Base-by-base conservation (phyloP, 2,329 filamentous ascomycete genomes). In the Beauveria medogensis region DNA sequence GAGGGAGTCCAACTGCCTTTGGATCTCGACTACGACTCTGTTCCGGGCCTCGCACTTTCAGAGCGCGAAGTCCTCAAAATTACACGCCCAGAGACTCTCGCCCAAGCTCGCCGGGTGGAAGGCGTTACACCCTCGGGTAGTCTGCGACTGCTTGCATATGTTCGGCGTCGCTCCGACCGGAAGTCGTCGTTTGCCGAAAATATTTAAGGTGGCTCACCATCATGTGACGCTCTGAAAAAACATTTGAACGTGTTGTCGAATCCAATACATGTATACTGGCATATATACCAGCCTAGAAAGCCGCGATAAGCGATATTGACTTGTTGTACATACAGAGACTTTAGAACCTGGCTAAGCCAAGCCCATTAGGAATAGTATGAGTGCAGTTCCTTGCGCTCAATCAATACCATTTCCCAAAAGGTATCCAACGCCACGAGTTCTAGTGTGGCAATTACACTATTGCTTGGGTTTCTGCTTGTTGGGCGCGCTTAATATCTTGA, bases 41-140 rank as follows among this genome's bases (percentile, higher is more conserved):
- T 99, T 0, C 78, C 82, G 40, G 92, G 92, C 0, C 77, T 99
- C 57, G 92, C 90, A 60, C 82, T 85, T 43, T 92, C 91, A 62
- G 94, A 97, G 77, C 87, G 84, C 73, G 80, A 84, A 30, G 81
- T 88, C 4, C 78, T 99, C 41, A 81, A 83, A 62, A 77, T 79
- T 2, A 89, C 91, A 1, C 78, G 84, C 56, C 94, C 94, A 0
- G 91, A 95, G 74, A 95, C 85, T 63, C 79, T 99, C 24, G 93
- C 91, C 0, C 94, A 97, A 80, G 93, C 93, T 37, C 81, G 91
- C 54, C 79, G 94, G 16, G 84, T 97, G 12, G 94, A 99, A 73
- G 93, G 93, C 4, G 78, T 88, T 63, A 88, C 85, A 22, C 84
- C 85, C 0, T 77, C 82, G 0, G 85, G 83, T 0, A 81, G 81